These are phyloP conservation scores for Aspergillus fumigatus DNA, from an alignment of 2,329 filamentous ascomycete genomes.

Conservation along the genomic window DNA sequence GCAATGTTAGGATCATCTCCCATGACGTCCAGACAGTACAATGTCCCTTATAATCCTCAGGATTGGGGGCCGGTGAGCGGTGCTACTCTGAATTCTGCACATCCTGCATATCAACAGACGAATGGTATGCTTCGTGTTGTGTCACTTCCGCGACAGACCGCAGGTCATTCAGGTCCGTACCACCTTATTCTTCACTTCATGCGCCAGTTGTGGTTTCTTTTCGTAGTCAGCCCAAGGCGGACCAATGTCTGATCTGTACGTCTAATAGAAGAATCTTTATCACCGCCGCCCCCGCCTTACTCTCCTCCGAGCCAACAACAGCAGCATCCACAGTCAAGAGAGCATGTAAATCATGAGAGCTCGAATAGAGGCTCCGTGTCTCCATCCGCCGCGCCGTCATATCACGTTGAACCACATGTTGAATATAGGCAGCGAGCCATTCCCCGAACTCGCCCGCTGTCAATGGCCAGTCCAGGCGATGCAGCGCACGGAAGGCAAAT, in stretches of 20 bases:
- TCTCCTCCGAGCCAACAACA: slow-evolving; percentile 32
- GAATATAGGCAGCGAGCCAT: slow-evolving; percentile 23
- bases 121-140: slow-evolving; percentile 25
- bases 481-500: slow-evolving; percentile 23
- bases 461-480: slow-evolving; percentile 27
- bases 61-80: slow-evolving; percentile 44
- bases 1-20: slow-evolving; percentile 36
- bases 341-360: slow-evolving; percentile 11
- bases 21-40: slow-evolving; percentile 44
- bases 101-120: slow-evolving; percentile 25
- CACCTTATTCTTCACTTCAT: background rate
- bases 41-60: slow-evolving; percentile 45
- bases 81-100: slow-evolving; percentile 19
- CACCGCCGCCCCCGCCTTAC: slow-evolving; percentile 37
- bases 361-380: slow-evolving; percentile 16
- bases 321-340: slow-evolving; percentile 9
- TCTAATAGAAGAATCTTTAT: slow-evolving; percentile 24
- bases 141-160: slow-evolving; percentile 23
- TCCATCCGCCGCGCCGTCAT: slow-evolving; percentile 13
- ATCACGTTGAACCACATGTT: slow-evolving; percentile 15
- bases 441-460: slow-evolving; percentile 29
- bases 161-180: slow-evolving; percentile 29
- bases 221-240: background rate
- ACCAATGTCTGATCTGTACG: slow-evolving; percentile 6
- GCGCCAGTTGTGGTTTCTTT: background rate